These are phyloP conservation scores for Euphrasia arctica DNA, from an alignment of 305 asterid genomes.

Conservation along the genomic window DNA sequence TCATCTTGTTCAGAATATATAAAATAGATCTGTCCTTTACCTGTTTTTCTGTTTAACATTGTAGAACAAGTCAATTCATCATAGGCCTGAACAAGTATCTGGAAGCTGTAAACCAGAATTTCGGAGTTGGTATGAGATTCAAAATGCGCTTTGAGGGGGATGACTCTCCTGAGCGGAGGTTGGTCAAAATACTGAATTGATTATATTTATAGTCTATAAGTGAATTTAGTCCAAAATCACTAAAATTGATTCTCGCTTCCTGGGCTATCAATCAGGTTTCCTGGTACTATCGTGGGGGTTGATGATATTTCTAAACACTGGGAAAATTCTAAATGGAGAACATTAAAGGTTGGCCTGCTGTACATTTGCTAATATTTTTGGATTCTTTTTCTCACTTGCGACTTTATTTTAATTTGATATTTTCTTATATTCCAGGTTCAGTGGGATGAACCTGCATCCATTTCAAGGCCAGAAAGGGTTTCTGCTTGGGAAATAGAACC, in stretches of 20 bases:
- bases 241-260: conserved; percentile 7
- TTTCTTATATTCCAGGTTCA: conserved; percentile 59
- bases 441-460: conserved; percentile 90
- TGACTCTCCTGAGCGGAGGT: conserved; percentile 96
- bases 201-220: conserved; percentile 8
- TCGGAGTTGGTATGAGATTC: conserved; percentile 89
- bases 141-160: conserved; percentile 94
- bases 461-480: conserved; percentile 80
- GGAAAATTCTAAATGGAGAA: conserved; percentile 84
- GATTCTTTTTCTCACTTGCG: not conserved
- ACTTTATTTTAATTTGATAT: not conserved
- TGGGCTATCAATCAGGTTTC: conserved; percentile 57
- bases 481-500: conserved; percentile 99
- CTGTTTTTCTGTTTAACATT: conserved; percentile 13
- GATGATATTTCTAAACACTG: conserved; percentile 73
- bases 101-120: conserved; percentile 62
- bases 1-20: not conserved
- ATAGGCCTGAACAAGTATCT: conserved; percentile 79
- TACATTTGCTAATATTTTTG: conserved; percentile 12
- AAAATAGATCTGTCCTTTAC: not conserved
- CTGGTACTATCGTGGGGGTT: conserved; percentile 87
- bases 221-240: not conserved
- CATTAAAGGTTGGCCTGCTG: conserved; percentile 59
- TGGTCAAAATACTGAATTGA: conserved; percentile 33
- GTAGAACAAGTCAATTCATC: conserved; percentile 92